Evolutionary conservation across 2,329 filamentous ascomycete species (phyloP), one percentile per base, ranked within the genome.

Genomic region (Hypoxylon rubiginosum): DNA sequence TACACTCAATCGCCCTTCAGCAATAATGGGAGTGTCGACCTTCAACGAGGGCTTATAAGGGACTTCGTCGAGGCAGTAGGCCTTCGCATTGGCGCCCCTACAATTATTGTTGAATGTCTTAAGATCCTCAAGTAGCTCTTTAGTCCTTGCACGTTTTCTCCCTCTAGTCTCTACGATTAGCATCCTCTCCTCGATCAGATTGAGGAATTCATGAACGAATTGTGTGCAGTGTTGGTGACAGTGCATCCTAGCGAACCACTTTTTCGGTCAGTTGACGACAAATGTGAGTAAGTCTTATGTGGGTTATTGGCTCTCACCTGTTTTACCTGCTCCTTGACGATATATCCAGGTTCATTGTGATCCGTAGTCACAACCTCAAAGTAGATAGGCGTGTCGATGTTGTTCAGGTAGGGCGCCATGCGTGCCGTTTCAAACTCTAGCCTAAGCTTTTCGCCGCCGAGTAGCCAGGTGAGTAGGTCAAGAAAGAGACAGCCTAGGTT

Each of bases 401-500:
- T 36, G 8, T 56, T 15, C 13, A 50, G 36, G 46, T 56, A 41
- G 3, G 15, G 17, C 1, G 46, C 30, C 11, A 58, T 53, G 8
- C 49, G 49, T 5, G 39, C 28, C 5, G 34, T 26, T 11, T 58
- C 45, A 4, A 58, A 55, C 11, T 46, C 6, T 2, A 17, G 4
- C 36, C 50, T 51, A 6, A 56, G 36, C 1, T 50, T 5, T 6
- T 60, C 51, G n/a, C 63, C 63, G 1, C 63, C 66, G 6, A 68
- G 41, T 2, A 53, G 19, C 66, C 66, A 71, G 1, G 45, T 53
- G 4, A 69, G 17, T 1, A 66, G 24, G 19, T 69, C 64, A 3
- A 71, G 56, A 39, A 71, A 69, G 4, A 71, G 53, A 13, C 66
- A 69, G 2, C 68, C 68, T 0, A 66, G 56, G 17, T 51, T 63